These are phyloP conservation scores for Debaryomyces subglobosus DNA, from an alignment of 1,139 yeast species.

Conservation along the genomic window DNA sequence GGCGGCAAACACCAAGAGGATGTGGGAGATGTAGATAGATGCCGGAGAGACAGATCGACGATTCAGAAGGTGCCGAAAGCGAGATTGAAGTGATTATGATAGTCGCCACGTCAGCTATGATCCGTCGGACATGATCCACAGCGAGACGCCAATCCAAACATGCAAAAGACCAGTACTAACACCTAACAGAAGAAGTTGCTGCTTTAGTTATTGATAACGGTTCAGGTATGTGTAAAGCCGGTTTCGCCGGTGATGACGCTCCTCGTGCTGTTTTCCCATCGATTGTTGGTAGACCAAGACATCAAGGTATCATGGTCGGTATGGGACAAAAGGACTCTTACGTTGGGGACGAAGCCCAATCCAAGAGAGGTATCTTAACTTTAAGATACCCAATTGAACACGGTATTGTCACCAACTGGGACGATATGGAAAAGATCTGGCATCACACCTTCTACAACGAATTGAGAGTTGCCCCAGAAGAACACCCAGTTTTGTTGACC, in stretches of 20 bases:
- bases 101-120: not conserved
- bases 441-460: slow-evolving; percentile 97
- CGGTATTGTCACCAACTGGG: slow-evolving; percentile 99
- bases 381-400: slow-evolving; percentile 99
- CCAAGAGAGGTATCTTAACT: slow-evolving; percentile 99
- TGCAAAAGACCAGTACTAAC: slow-evolving; percentile 23
- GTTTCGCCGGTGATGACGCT: slow-evolving; percentile 99
- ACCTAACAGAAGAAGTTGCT: slow-evolving; percentile 51
- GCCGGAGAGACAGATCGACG: not conserved
- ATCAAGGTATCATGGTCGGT: slow-evolving; percentile 99
- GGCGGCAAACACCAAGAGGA: not conserved
- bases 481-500: slow-evolving; percentile 96
- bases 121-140: not conserved
- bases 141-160: not conserved
- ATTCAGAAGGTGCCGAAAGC: not conserved
- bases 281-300: slow-evolving; percentile 99
- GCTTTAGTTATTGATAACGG: slow-evolving; percentile 98
- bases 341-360: slow-evolving; percentile 99
- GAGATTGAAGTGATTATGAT: not conserved
- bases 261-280: slow-evolving; percentile 99
- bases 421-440: slow-evolving; percentile 99
- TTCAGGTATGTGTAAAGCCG: slow-evolving; percentile 99
- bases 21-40: not conserved
- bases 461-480: slow-evolving; percentile 98
- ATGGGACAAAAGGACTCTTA: slow-evolving; percentile 99